Evolutionary conservation across 768 basidiomycete genomes (phyloP), one percentile per base, ranked within the genome.

Genomic region (Boletus tylopilopsis): DNA sequence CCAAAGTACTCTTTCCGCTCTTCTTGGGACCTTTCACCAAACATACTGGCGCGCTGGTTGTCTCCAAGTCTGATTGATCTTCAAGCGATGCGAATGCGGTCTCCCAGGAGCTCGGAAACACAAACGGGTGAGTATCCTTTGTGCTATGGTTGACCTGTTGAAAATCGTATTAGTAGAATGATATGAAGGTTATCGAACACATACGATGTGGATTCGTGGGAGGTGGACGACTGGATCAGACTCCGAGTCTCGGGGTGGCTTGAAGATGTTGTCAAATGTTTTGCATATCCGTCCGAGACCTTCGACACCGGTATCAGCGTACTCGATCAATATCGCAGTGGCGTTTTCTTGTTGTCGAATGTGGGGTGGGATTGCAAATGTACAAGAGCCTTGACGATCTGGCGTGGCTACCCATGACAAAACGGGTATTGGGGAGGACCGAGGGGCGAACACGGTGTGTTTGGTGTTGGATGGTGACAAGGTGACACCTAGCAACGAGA

Each of bases 1-100:
- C 82, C 59, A 97, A 87, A 0, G 90, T 91, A 53, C 92, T 95
- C 67, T 99, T 99, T 0, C 95, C 94, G 8, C 81, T 77, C 42
- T 89, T 84, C 67, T 90, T 94, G 1, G 89, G 79, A 1, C 95
- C 95, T 61, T 85, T 90, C 19, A 98, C 76, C 2, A 96, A 61
- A 52, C 75, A 84, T 0, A 85, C 69, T 0, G 70, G 63, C 0
- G 69, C 63, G 3, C 50, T 49, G 12, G 19, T 67, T 49, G 38
- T 59, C 47, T 44, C 59, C 7, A 30, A 45, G 9, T 47, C 42
- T 22, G 43, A 33, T 2, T 29, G n/a, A 30, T 46, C 24, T 23
- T 38, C 41, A n/a, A 49, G 32, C 3, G 40, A 54, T 21, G 37
- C 36, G 21, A 76, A 45, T 1, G 68, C 68, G 16, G 49, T 45